Evolutionary conservation across 2,329 filamentous ascomycete species (phyloP), one percentile per base, ranked within the genome.

Genomic region (Chalaropsis ovoidea): DNA sequence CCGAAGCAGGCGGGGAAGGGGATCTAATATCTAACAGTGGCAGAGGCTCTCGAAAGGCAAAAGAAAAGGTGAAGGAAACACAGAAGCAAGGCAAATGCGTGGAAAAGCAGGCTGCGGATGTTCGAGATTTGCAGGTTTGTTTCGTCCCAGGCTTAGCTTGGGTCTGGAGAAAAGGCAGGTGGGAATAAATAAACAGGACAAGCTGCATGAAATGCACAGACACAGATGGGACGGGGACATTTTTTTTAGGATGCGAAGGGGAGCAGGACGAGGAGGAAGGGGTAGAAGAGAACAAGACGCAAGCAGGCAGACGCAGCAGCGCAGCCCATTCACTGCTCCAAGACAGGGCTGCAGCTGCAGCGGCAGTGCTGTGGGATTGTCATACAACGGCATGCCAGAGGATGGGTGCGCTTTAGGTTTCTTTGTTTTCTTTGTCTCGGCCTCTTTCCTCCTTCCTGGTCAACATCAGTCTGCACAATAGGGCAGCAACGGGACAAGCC

Each of bases 171-270:
- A 58, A 58, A 58, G 17, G n/a, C 24, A 35, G 17, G 15, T 52
- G 52, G 22, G 24, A 56, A n/a, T 31, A 56, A 56, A 56, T 56
- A 31, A 13, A n/a, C 8, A 8, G 52, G 27, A 52, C 31, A n/a
- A n/a, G 52, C 31, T n/a, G 52, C 52, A 58, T 58, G 24, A 58
- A 35, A 39, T 58, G 52, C 52, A 58, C 27, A 58, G 52, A 58
- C 52, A n/a, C 10, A 58, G 24, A 39, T 58, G 27, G 27, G 31
- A 67, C 61, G 65, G 65, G 31, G 49, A 31, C 22, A 31, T 24
- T 49, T 35, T 42, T 24, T 64, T 56, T 31, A 2, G 24, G 24
- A 11, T 6, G 22, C 24, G 52, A 11, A 10, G 15, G 52, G 11
- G 22, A 11, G n/a, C n/a, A n/a, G n/a, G n/a, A n/a, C n/a, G n/a